Evolutionary conservation across 352 stramenopile species (phyloP), one percentile per base, ranked within the genome.

Genomic region (Phytophthora citricola): DNA sequence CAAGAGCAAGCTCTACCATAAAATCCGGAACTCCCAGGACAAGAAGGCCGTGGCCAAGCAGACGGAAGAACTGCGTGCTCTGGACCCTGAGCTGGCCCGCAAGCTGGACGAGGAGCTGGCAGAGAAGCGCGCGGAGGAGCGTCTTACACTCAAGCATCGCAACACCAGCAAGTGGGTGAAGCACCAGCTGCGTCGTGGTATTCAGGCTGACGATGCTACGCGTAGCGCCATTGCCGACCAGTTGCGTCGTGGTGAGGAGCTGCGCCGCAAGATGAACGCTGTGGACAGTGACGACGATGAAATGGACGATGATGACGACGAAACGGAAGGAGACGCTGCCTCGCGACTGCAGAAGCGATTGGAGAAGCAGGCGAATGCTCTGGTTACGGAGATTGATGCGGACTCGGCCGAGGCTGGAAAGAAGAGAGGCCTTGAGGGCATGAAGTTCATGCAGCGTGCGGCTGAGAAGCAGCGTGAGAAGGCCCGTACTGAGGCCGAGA

Each of bases 381-480:
- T 95, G 22, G 79, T 95, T 9, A 88, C 80, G 40, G 87, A 95
- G 63, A 94, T 95, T 36, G 73, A 88, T 22, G 66, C 76, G 3
- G 85, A 92, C 50, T 70, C 86, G 11, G 73, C 62, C 10, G 67
- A 74, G 14, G 78, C 79, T 11, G 65, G 53, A 5, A 78, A 95
- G 61, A 79, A 82, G 20, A 87, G 87, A 39, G 94, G 94, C 4
- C 78, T 99, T 4, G 93, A 98, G 20, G 91, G 97, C 51, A 97
- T 99, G 85, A 97, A 98, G 47, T 99, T 99, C 71, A 99, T 99
- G 97, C 92, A 99, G 80, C 88, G 91, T 27, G 97, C 96, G n/a
- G 83, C 98, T 32, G 83, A 99, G 73, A 96, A 95, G 66, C 96
- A 99, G 76, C 83, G 95, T 45, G 86, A 97, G 57, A 87, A 93